Evolutionary conservation across 2,329 filamentous ascomycete genomes (phyloP).

Genomic region (Didymella pomorum): DNA sequence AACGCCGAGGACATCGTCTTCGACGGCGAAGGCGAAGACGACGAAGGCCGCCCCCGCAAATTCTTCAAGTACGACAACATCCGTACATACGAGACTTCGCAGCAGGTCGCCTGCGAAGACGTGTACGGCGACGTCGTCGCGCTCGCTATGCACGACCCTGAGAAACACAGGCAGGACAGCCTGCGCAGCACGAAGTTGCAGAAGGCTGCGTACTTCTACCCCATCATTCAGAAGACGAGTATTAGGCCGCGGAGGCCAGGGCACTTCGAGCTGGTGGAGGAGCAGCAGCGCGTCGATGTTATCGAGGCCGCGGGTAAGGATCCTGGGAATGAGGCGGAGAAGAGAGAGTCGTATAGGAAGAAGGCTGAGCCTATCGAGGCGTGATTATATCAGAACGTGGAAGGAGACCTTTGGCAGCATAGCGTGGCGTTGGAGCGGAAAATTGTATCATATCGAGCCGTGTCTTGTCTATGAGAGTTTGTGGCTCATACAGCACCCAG

Average conservation of each 20-base stretch:
- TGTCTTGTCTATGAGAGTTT: not conserved
- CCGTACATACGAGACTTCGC: slow-evolving; percentile 67
- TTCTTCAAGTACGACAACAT: slow-evolving; percentile 65
- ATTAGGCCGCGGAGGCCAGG: slow-evolving; percentile 57
- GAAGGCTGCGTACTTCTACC: slow-evolving; percentile 69
- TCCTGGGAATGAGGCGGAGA: slow-evolving; percentile 59
- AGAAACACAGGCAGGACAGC: slow-evolving; percentile 50
- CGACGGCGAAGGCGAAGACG: slow-evolving; percentile 45
- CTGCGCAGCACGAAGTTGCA: slow-evolving; percentile 46
- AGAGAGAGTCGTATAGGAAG: slow-evolving; percentile 55
- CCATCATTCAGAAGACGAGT: slow-evolving; percentile 64
- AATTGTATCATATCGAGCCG: slow-evolving; percentile 12
- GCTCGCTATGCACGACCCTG: slow-evolving; percentile 64
- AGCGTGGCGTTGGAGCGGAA: slow-evolving; percentile 23
- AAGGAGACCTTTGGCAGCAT: slow-evolving; percentile 11
- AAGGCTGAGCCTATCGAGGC: slow-evolving; percentile 52
- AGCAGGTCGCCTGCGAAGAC: slow-evolving; percentile 61
- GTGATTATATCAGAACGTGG: not conserved
- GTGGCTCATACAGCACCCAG: too few species aligned
- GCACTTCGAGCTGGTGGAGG: slow-evolving; percentile 51
- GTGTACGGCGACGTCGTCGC: slow-evolving; percentile 65
- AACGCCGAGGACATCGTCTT: slow-evolving; percentile 56
- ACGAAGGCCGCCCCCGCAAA: slow-evolving; percentile 58
- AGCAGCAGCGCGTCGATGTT: slow-evolving; percentile 60
- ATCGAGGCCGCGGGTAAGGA: slow-evolving; percentile 62